These are phyloP conservation scores for Panicum miliaceum DNA, from an alignment of 176 grass and related monocot species.

Conservation along the genomic window DNA sequence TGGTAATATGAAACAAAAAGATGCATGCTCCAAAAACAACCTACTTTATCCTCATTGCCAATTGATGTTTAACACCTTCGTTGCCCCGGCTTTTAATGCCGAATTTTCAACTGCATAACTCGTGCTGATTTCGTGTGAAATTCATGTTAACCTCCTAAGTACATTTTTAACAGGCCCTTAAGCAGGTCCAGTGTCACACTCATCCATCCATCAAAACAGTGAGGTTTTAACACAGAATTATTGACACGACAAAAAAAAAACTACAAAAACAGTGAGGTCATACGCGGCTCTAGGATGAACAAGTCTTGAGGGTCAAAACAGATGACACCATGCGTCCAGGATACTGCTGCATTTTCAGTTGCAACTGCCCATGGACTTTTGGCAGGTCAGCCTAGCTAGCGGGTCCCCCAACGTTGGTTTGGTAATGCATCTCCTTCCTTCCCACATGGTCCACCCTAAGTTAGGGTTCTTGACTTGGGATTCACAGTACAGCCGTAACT, in stretches of 20 bases:
- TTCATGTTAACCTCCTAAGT: background rate
- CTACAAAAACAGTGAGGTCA: background rate
- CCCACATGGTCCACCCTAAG: conserved; percentile 45
- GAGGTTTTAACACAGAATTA: background rate
- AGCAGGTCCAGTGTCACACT: background rate
- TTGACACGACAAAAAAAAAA: background rate
- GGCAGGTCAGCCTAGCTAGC: conserved; percentile 59
- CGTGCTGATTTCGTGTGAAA: background rate
- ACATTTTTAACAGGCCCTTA: background rate
- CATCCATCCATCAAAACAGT: background rate
- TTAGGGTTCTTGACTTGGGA: conserved; percentile 56
- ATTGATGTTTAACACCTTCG: conserved; percentile 1
- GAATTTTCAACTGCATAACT: background rate
- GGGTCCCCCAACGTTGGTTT: conserved; percentile 27
- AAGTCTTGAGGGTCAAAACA: conserved; percentile 55
- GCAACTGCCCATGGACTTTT: conserved; percentile 82
- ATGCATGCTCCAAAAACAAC: conserved; percentile 24
- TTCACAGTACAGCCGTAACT: conserved; percentile 41
- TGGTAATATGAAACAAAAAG: conserved; percentile 39
- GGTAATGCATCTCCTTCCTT: conserved; percentile 10
- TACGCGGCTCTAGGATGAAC: conserved; percentile 23
- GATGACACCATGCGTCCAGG: conserved; percentile 53
- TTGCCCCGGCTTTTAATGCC: background rate
- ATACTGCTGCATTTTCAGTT: conserved; percentile 62
- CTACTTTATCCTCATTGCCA: conserved; percentile 21